A percentile compares a stretch with the other conserved stretches of the same genome.
phyloP scores from a whole-genome alignment of 306 rosid genomes.

The Inga laurina region DNA sequence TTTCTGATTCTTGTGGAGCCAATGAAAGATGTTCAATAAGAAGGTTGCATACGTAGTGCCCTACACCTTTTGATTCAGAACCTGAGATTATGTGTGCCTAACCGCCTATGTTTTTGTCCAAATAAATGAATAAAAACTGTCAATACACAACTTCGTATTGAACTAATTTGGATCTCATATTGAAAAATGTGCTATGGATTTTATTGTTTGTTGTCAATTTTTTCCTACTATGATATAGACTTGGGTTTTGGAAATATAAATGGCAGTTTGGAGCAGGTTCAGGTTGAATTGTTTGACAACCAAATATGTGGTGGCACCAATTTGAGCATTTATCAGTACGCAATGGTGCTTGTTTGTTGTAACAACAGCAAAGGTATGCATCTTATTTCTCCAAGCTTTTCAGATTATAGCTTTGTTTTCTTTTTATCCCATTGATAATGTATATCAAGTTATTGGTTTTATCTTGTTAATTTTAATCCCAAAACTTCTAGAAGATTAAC shows the following conservation, averaged over 20 bases:
- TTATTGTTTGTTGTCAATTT: constrained; percentile 9
- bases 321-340: constrained; percentile 83
- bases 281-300: constrained; percentile 80
- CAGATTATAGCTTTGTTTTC: neutral
- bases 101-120: neutral
- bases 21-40: constrained; percentile 50
- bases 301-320: constrained; percentile 77
- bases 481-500: constrained; percentile 21
- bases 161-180: constrained; percentile 21
- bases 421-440: constrained; percentile 19
- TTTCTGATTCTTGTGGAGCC: constrained; percentile 46
- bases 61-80: constrained; percentile 1
- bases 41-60: constrained; percentile 56
- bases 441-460: neutral
- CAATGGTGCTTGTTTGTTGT: constrained; percentile 67
- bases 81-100: neutral
- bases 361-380: constrained; percentile 59
- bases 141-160: neutral
- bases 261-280: constrained; percentile 99
- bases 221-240: constrained; percentile 59
- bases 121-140: neutral
- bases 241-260: constrained; percentile 82
- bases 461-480: constrained; percentile 16
- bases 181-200: neutral
- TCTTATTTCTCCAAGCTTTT: constrained; percentile 20